Conservation (phyloP, 2,329 filamentous ascomycete species). For the Xylariaceae sp. region DNA sequence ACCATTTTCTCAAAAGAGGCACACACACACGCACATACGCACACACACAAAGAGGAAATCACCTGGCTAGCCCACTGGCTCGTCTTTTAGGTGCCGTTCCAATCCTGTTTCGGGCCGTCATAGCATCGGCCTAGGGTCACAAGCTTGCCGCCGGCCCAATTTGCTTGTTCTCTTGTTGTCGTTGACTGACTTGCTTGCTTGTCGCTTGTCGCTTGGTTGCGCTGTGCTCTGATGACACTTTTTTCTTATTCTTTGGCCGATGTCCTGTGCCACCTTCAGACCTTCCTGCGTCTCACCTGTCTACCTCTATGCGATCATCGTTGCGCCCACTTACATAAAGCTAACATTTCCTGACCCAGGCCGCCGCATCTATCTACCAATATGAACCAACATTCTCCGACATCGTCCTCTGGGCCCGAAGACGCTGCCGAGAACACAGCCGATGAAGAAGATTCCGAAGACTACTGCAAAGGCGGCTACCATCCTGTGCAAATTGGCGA, state of each 20-base stretch:
- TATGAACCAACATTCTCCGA: conserved; percentile 74
- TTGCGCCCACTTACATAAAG: conserved; percentile 22
- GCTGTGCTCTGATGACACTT: conserved; percentile 25
- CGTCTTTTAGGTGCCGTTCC: conserved; percentile 28
- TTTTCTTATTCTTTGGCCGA: conserved; percentile 7
- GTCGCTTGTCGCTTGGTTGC: conserved; percentile 18
- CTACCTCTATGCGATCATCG: conserved; percentile 10
- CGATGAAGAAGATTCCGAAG: conserved; percentile 98
- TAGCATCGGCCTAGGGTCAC: conserved; percentile 31
- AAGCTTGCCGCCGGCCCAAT: conserved; percentile 31
- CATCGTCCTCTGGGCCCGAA: conserved; percentile 78
- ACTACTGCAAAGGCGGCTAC: conserved; percentile 99
- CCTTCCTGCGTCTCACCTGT: conserved; percentile 4
- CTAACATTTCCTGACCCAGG: conserved; percentile 50
- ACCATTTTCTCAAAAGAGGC: conserved; percentile 24
- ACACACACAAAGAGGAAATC: conserved; percentile 24
- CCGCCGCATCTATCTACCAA: conserved; percentile 61
- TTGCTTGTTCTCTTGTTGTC: conserved; percentile 3
- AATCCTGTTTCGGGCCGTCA: conserved; percentile 36
- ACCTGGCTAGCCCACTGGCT: conserved; percentile 31
- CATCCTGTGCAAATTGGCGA: conserved; percentile 95
- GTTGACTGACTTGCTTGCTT: conserved; percentile 1
- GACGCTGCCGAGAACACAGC: conserved; percentile 90
- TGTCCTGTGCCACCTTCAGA: conserved; percentile 12
- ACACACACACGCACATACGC: not conserved